These are phyloP conservation scores for Zygoascus ofunaensis DNA, from an alignment of 805 yeast genomes.

Conservation along the genomic window DNA sequence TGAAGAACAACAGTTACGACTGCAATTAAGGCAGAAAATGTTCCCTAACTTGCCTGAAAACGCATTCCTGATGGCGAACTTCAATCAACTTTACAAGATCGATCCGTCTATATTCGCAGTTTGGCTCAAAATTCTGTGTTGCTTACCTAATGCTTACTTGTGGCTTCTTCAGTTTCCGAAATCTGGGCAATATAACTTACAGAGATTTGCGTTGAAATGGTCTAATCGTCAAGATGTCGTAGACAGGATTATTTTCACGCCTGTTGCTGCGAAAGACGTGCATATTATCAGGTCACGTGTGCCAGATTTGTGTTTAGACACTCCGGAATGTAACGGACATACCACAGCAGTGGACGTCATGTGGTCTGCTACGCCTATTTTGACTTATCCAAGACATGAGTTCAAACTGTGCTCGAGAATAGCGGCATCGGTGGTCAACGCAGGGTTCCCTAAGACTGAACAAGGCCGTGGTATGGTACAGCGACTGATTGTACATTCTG, in stretches of 20 bases:
- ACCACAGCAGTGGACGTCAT: slow-evolving; percentile 29
- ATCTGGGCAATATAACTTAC: slow-evolving; percentile 20
- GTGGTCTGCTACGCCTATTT: slow-evolving; percentile 28
- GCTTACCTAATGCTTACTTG: slow-evolving; percentile 23
- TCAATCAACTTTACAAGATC: slow-evolving; percentile 29
- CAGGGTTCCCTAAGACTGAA: slow-evolving; percentile 14
- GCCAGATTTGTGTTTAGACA: slow-evolving; percentile 27
- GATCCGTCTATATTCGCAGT: slow-evolving; percentile 23
- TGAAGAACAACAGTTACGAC: slow-evolving; percentile 17
- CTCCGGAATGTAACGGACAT: slow-evolving; percentile 31
- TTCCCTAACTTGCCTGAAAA: slow-evolving; percentile 21
- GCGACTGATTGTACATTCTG: slow-evolving; percentile 19
- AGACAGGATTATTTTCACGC: slow-evolving; percentile 24
- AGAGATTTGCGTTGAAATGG: slow-evolving; percentile 22
- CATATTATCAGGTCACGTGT: slow-evolving; percentile 26
- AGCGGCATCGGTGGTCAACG: slow-evolving; percentile 23
- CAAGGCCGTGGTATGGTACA: slow-evolving; percentile 7
- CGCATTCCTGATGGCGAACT: slow-evolving; percentile 25
- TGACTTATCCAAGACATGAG: slow-evolving; percentile 24
- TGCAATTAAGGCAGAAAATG: slow-evolving; percentile 16
- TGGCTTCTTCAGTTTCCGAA: slow-evolving; percentile 29
- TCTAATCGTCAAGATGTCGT: slow-evolving; percentile 15
- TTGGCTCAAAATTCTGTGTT: slow-evolving; percentile 24
- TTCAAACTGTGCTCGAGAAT: slow-evolving; percentile 28
- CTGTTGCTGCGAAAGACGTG: slow-evolving; percentile 26